These are phyloP conservation scores for Aureobasidium namibiae DNA, from an alignment of 2,329 filamentous ascomycete genomes.

Conservation along the genomic window DNA sequence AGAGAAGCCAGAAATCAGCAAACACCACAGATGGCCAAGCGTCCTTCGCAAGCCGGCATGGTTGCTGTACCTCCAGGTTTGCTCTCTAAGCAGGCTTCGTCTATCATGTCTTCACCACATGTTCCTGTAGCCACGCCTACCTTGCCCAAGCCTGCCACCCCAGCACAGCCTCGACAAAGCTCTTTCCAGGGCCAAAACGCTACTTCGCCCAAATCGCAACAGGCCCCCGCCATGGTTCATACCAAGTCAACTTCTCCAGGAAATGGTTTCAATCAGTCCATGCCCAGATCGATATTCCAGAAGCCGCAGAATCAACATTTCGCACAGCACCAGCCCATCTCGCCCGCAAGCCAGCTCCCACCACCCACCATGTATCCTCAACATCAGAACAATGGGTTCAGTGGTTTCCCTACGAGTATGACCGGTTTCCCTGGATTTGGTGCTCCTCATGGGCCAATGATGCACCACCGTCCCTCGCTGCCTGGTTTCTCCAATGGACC, in stretches of 20 bases:
- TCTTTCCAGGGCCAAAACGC: slow-evolving; percentile 71
- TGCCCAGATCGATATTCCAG: slow-evolving; percentile 51
- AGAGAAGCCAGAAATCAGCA: slow-evolving; percentile 29
- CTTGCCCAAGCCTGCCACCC: slow-evolving; percentile 73
- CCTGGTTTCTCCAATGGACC: slow-evolving; percentile 47
- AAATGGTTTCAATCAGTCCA: slow-evolving; percentile 53
- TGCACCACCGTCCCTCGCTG: slow-evolving; percentile 46
- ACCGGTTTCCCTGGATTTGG: slow-evolving; percentile 37
- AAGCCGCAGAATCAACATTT: slow-evolving; percentile 49
- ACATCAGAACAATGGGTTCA: slow-evolving; percentile 33
- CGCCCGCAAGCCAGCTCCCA: slow-evolving; percentile 44
- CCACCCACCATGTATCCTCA: slow-evolving; percentile 47
- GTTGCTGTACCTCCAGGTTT: slow-evolving; percentile 47
- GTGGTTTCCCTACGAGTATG: slow-evolving; percentile 40
- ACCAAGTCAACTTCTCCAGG: slow-evolving; percentile 51
- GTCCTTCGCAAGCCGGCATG: slow-evolving; percentile 51
- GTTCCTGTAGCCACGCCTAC: slow-evolving; percentile 71
- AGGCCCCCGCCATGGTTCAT: slow-evolving; percentile 34
- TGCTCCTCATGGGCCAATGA: slow-evolving; percentile 46
- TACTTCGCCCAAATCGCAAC: slow-evolving; percentile 61
- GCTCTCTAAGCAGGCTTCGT: slow-evolving; percentile 43
- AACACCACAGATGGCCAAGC: slow-evolving; percentile 38
- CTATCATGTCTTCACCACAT: slow-evolving; percentile 65
- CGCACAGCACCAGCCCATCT: slow-evolving; percentile 51
- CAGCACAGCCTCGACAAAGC: slow-evolving; percentile 64